Percentiles rank a stretch among this genome's conserved stretches.
Conservation (phyloP, 306 rosid genomes). For the Senna tora region DNA sequence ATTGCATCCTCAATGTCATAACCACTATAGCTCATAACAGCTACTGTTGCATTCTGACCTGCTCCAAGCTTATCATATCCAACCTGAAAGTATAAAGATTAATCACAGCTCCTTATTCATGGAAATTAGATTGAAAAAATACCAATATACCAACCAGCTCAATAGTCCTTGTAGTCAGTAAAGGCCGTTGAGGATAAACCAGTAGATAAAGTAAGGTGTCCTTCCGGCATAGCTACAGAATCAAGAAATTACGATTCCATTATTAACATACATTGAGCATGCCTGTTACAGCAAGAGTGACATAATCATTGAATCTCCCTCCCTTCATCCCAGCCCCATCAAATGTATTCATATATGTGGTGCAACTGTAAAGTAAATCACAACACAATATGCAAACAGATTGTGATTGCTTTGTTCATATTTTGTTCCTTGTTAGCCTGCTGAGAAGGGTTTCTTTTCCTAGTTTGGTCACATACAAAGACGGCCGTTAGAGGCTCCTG, state of each 20-base stretch:
- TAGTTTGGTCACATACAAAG: too few relatives aligned
- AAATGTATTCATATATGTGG: not conserved
- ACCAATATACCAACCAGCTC: conserved; percentile 75
- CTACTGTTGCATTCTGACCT: conserved; percentile 97
- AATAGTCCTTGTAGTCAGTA: conserved; percentile 85
- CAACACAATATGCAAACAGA: conserved; percentile 27
- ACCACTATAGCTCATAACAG: conserved; percentile 99
- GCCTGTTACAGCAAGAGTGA: conserved; percentile 6
- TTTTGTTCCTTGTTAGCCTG: not conserved
- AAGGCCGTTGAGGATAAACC: conserved; percentile 95
- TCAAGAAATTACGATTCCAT: conserved; percentile 26
- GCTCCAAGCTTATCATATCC: conserved; percentile 99
- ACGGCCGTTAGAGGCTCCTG: too few relatives aligned
- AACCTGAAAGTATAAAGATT: conserved; percentile 59
- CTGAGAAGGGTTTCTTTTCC: not conserved
- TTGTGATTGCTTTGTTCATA: not conserved
- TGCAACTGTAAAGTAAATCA: conserved; percentile 5
- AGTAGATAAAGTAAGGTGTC: conserved; percentile 85
- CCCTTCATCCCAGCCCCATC: not conserved
- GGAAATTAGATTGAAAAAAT: conserved; percentile 18
- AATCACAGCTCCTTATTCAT: conserved; percentile 9
- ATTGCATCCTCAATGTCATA: conserved; percentile 99
- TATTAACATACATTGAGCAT: conserved; percentile 5
- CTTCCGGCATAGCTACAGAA: conserved; percentile 68
- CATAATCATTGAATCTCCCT: not conserved